Evolutionary conservation across 768 basidiomycete species (phyloP), one percentile per base, ranked within the genome.

Genomic region (Mycena vulgaris): DNA sequence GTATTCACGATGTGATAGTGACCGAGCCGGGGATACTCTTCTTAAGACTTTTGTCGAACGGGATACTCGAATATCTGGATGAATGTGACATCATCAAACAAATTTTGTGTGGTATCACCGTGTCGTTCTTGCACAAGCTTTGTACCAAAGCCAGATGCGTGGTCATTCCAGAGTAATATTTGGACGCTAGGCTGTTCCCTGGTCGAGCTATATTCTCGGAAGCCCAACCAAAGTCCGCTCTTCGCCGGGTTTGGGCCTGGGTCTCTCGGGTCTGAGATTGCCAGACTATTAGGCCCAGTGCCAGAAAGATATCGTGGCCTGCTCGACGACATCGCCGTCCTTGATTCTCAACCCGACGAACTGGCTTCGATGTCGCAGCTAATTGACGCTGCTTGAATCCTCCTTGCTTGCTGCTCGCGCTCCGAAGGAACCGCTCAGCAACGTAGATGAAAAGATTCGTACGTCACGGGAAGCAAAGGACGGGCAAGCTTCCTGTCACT

Each of bases 101-200:
- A n/a, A n/a, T n/a, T n/a, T n/a, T n/a, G n/a, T n/a, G n/a, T n/a
- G n/a, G n/a, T n/a, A n/a, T n/a, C n/a, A n/a, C n/a, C n/a, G n/a
- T n/a, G n/a, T n/a, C n/a, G n/a, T n/a, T n/a, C n/a, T n/a, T n/a
- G n/a, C n/a, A n/a, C n/a, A n/a, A n/a, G n/a, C n/a, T n/a, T n/a
- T n/a, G n/a, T n/a, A n/a, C n/a, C n/a, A n/a, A n/a, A n/a, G n/a
- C n/a, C n/a, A n/a, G 37, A 57, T 17, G 33, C 19, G 6, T 45
- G 57, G 57, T 42, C 57, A 17, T 59, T 59, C 40, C 28, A 59
- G 39, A 59, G 57, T 40, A 40, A 59, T 31, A 59, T 59, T 8
- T 45, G 57, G 57, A 45, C 57, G 14, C 42, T 59, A 16, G 57
- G 57, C 42, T 40, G 57, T 9, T 42, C 57, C 8, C 28, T 59